These are phyloP conservation scores for Geranomyces variabilis DNA, from an alignment of 192 early-diverging fungal genomes.

Conservation along the genomic window DNA sequence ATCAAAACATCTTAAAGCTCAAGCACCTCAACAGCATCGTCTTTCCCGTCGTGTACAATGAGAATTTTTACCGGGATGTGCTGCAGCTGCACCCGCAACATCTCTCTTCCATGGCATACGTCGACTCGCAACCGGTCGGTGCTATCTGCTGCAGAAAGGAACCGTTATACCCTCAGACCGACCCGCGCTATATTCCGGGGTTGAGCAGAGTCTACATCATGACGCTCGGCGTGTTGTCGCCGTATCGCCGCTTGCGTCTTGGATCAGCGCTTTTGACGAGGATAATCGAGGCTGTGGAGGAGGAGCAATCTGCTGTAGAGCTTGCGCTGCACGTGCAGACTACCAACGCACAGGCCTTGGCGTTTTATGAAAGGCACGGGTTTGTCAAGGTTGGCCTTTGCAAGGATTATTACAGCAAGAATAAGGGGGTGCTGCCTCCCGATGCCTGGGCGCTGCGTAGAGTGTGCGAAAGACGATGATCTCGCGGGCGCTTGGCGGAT, in stretches of 20 bases:
- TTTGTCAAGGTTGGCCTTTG: slow-evolving; percentile 64
- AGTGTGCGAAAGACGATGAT: background rate
- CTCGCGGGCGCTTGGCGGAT: too few relatives aligned
- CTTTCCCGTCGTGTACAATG: slow-evolving; percentile 86
- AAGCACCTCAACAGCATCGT: slow-evolving; percentile 74
- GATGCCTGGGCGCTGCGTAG: slow-evolving; percentile 68
- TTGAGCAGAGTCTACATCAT: slow-evolving; percentile 75
- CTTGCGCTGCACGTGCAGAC: slow-evolving; percentile 87
- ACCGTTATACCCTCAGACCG: slow-evolving; percentile 44
- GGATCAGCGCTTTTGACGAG: slow-evolving; percentile 63
- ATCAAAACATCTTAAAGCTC: slow-evolving; percentile 69
- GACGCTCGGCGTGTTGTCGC: slow-evolving; percentile 89
- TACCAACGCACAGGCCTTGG: slow-evolving; percentile 76
- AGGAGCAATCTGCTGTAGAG: slow-evolving; percentile 53
- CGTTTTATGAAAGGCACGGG: slow-evolving; percentile 81
- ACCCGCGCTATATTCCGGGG: slow-evolving; percentile 5
- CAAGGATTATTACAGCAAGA: slow-evolving; percentile 72
- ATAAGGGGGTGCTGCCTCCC: slow-evolving; percentile 75
- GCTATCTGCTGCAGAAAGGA: slow-evolving; percentile 84
- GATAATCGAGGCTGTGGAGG: slow-evolving; percentile 56
- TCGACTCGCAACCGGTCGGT: slow-evolving; percentile 73
- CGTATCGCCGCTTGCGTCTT: slow-evolving; percentile 70
- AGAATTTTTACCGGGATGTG: slow-evolving; percentile 77
- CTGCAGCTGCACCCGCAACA: slow-evolving; percentile 24
- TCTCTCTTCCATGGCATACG: slow-evolving; percentile 56